Evolutionary conservation across 2,329 filamentous ascomycete species (phyloP).

Genomic region (Alternaria ventricosa): DNA sequence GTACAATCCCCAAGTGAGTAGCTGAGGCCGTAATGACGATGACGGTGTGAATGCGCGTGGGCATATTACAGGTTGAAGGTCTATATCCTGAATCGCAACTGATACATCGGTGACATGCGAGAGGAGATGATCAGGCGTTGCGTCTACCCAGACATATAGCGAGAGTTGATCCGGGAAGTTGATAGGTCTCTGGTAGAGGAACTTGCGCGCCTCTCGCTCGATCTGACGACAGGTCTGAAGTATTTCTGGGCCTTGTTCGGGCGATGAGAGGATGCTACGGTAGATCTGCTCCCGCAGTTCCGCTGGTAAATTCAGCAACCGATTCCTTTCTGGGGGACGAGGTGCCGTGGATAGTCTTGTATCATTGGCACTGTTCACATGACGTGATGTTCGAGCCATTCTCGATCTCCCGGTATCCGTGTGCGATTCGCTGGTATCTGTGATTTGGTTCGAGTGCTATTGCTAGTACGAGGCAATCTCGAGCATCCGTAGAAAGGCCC

Average conservation of each 20-base stretch:
- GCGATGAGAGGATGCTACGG: conserved; percentile 27
- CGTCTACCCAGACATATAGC: not conserved
- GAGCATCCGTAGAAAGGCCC: not conserved
- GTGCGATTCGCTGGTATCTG: too few species aligned
- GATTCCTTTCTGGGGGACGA: not conserved
- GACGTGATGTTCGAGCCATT: not conserved
- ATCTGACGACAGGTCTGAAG: conserved; percentile 37
- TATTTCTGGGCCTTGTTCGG: conserved; percentile 25
- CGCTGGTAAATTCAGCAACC: conserved; percentile 23
- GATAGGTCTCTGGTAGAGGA: conserved; percentile 40
- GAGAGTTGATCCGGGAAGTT: conserved; percentile 22
- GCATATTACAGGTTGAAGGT: not conserved
- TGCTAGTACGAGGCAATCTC: not conserved
- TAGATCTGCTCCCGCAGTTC: conserved; percentile 43
- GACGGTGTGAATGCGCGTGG: not conserved
- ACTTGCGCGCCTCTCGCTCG: conserved; percentile 33
- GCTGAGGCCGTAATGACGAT: not conserved
- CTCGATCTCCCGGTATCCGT: too few species aligned
- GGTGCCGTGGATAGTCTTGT: not conserved
- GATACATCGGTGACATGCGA: not conserved
- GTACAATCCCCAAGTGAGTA: not conserved
- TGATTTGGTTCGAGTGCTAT: not conserved
- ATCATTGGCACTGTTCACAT: not conserved
- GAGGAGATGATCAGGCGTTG: not conserved
- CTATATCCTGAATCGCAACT: not conserved